Evolutionary conservation across 495 filamentous ascomycete genomes (phyloP), one percentile per base, ranked within the genome.

Genomic region (Talaromyces proteolyticus): DNA sequence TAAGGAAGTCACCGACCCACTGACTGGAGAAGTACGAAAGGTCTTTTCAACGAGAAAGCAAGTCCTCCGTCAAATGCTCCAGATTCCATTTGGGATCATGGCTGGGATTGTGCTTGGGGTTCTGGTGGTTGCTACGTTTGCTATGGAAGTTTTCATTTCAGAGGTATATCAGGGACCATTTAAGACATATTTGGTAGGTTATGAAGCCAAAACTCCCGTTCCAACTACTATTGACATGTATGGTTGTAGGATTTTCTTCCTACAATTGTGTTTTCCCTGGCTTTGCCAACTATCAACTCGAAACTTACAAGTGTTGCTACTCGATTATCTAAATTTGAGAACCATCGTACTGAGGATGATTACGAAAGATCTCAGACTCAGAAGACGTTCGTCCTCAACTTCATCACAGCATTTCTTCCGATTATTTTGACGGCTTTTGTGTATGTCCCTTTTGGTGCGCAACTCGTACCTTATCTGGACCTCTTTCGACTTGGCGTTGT

Each of bases 361-460:
- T 89, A 96, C 57, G 84, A 93, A 52, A 75, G 83, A 3, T 84
- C 91, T 1, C 80, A 95, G 58, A 90, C 91, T 2, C 77, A 83
- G 49, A 98, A 98, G 69, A 82, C 91, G 11, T 96, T 98, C 59
- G 80, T 96, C 14, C 78, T 98, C 61, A 95, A 96, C 69, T 94
- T 96, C 62, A 93, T 98, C 65, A 95, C 89, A 14, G 91, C 91
- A 0, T 98, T 96, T 61, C 78, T 96, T 3, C 87, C 89, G 0
- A 86, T 96, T 25, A 85, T 95, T 63, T 74, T 98, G 3, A 97
- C 92, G 0, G 91, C 93, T 3, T 98, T 96, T 58, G 81, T 97
- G 45, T 98, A 98, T 55, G 88, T 98, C 12, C 93, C 92, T 0
- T 98, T 98, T 63, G 93, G 86, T 8, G 81, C 78, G 51, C 57